These are phyloP conservation scores for Hymenoscyphus salicellus DNA, from an alignment of 2,329 filamentous ascomycete genomes.

Conservation along the genomic window DNA sequence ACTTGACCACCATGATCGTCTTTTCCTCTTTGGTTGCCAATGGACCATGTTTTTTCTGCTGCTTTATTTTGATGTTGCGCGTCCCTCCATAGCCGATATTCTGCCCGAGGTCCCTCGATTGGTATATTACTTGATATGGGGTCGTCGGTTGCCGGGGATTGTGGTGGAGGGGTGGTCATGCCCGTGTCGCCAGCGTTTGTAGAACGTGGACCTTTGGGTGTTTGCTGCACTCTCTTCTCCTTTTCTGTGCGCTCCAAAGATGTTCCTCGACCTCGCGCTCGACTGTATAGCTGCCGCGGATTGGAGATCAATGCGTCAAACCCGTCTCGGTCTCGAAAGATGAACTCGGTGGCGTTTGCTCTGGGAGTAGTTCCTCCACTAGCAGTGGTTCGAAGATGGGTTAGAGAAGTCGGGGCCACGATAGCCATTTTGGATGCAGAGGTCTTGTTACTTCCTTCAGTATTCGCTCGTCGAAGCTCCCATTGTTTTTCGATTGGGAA, in stretches of 20 bases:
- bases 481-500: conserved; percentile 13
- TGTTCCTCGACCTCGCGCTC: conserved; percentile 35
- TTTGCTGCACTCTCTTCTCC: conserved; percentile 39
- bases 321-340: conserved; percentile 35
- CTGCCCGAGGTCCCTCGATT: conserved; percentile 33
- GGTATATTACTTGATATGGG: conserved; percentile 31
- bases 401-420: conserved; percentile 13
- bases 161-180: conserved; percentile 27
- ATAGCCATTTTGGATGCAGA: conserved; percentile 20
- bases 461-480: conserved; percentile 22
- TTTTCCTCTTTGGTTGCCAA: conserved; percentile 52
- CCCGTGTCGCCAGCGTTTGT: conserved; percentile 38
- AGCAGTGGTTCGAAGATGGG: conserved; percentile 14
- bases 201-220: conserved; percentile 31
- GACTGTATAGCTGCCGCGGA: conserved; percentile 38
- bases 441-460: conserved; percentile 5
- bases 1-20: conserved; percentile 57
- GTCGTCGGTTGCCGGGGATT: conserved; percentile 17
- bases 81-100: conserved; percentile 37
- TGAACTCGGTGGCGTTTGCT: conserved; percentile 16
- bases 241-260: conserved; percentile 45
- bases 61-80: conserved; percentile 20
- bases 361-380: conserved; percentile 22
- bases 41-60: conserved; percentile 62
- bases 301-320: conserved; percentile 38